Evolutionary conservation across 2,329 filamentous ascomycete species (phyloP), one percentile per base, ranked within the genome.

Genomic region (Trematosphaeria pertusa): DNA sequence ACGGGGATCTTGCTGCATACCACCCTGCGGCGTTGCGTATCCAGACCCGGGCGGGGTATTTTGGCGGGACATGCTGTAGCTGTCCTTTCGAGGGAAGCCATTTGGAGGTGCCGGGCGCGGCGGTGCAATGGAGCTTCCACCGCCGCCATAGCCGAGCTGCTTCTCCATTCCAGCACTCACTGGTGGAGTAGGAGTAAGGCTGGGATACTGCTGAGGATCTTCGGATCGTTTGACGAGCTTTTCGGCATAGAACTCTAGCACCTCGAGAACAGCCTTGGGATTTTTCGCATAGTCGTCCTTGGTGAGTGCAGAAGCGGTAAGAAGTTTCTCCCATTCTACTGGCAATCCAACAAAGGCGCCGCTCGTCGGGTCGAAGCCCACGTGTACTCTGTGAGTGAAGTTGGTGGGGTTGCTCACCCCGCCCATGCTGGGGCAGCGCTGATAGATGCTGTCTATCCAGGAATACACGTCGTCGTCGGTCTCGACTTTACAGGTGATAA

Each of bases 221-320:
- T 91, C 85, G 39, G 83, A 81, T 52, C 87, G 80, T 76, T 91
- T 91, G 54, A 87, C 87, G 37, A 92, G 72, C 65, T 79, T 87
- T 71, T 91, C 88, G 1, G 88, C 90, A 74, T 92, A 93, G 74
- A 93, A 93, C 69, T 92, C 87, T 14, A 93, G 77, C 34, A 91
- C 89, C 68, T 93, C 89, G 44, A 91, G 86, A 19, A 80, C 78
- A 21, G 77, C 78, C 54, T 79, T 77, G 4, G 94, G 94, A 66
- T 99, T 97, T 67, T 94, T 92, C 75, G 96, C 91, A 74, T 97
- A 97, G 71, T 99, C 94, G 65, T 99, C 94, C 74, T 97, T 96
- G 49, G 94, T 97, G 65, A 99, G 94, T 48, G 94, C 94, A 2
- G 94, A 97, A 7, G 91, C 92, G 65, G 94, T 97, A 58, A 99